These are phyloP conservation scores for Teratosphaeria viscida DNA, from an alignment of 2,329 filamentous ascomycete species.

Conservation along the genomic window DNA sequence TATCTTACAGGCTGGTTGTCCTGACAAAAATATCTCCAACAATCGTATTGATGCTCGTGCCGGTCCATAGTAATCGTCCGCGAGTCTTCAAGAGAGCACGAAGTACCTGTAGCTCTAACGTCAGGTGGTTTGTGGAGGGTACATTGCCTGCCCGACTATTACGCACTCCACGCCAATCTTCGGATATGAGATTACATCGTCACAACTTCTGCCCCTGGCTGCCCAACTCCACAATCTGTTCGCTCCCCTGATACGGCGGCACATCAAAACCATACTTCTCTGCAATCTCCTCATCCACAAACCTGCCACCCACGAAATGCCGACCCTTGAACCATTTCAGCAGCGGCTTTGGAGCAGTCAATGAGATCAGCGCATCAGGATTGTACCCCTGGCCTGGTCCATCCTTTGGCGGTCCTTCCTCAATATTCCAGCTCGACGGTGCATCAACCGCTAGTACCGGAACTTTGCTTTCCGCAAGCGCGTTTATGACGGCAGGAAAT, in stretches of 20 bases:
- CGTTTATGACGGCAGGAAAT: conserved; percentile 70
- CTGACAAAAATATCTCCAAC: no score
- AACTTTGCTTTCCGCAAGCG: conserved; percentile 60
- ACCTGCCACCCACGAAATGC: conserved; percentile 89
- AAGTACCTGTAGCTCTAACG: no score
- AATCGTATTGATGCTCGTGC: no score
- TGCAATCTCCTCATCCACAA: conserved; percentile 66
- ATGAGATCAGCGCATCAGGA: conserved; percentile 69
- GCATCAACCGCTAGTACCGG: conserved; percentile 85
- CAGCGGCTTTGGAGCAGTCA: conserved; percentile 89
- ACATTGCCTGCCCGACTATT: no score
- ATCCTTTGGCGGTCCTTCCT: conserved; percentile 65
- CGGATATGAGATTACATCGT: not conserved
- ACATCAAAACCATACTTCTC: conserved; percentile 79
- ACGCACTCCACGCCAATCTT: not conserved
- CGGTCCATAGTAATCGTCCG: no score
- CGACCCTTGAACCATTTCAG: conserved; percentile 73
- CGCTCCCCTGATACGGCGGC: conserved; percentile 71
- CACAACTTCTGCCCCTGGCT: conserved; percentile 40
- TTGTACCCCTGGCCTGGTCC: conserved; percentile 73
- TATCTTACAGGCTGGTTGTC: no score
- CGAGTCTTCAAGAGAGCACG: no score
- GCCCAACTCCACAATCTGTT: conserved; percentile 75
- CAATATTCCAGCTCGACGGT: conserved; percentile 90
- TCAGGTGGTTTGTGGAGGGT: no score